These are phyloP conservation scores for Bryoglossum gracile DNA, from an alignment of 495 filamentous ascomycete genomes.

Conservation along the genomic window DNA sequence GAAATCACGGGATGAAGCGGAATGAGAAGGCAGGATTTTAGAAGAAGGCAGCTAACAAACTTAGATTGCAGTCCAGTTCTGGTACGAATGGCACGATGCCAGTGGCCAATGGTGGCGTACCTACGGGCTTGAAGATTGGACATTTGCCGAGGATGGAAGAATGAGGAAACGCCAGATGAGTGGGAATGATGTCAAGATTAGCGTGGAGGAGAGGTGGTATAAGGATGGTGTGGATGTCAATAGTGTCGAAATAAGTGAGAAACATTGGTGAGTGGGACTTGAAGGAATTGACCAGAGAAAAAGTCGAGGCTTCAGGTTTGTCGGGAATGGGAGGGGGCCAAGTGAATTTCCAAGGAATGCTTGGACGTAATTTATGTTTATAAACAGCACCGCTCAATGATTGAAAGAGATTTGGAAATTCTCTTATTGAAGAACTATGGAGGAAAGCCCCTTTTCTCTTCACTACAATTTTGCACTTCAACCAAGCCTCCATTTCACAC, in stretches of 20 bases:
- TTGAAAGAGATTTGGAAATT: too few relatives aligned
- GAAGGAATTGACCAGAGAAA: not conserved
- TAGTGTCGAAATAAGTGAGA: conserved; percentile 58
- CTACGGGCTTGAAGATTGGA: conserved; percentile 91
- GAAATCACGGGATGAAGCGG: too few relatives aligned
- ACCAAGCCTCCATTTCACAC: too few relatives aligned
- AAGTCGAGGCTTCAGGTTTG: not conserved
- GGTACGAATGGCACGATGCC: conserved; percentile 79
- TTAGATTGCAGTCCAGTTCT: conserved; percentile 81
- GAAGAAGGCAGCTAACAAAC: not conserved
- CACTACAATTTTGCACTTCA: too few relatives aligned
- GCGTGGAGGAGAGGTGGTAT: conserved; percentile 57
- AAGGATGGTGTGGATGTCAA: conserved; percentile 69
- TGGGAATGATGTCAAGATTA: conserved; percentile 74
- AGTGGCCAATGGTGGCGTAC: conserved; percentile 81
- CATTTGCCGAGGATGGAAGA: conserved; percentile 67
- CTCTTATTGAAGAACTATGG: too few relatives aligned
- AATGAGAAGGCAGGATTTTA: too few relatives aligned
- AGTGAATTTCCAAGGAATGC: too few relatives aligned
- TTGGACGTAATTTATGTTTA: too few relatives aligned
- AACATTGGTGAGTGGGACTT: conserved; percentile 56
- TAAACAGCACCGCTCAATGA: too few relatives aligned
- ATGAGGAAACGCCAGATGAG: conserved; percentile 92
- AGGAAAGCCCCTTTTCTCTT: too few relatives aligned
- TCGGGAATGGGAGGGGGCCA: not conserved